Evolutionary conservation across 1,284 basidiomycete genomes (phyloP).

Genomic region (Trichosporon sp.): DNA sequence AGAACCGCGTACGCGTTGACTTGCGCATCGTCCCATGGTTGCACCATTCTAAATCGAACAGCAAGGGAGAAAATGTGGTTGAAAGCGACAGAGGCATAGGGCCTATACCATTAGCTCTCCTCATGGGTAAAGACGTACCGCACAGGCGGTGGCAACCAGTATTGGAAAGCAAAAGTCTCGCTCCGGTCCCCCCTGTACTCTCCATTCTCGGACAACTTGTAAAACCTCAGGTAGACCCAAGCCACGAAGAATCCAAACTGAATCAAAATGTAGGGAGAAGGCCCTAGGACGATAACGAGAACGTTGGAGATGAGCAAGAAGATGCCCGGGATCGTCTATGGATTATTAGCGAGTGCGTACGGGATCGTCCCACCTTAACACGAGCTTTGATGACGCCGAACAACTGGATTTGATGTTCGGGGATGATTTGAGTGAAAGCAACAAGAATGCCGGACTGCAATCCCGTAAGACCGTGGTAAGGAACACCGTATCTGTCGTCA

Average conservation of each 20-base stretch:
- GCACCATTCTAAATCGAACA: constrained; percentile 68
- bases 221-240: constrained; percentile 94
- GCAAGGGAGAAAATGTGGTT: constrained; percentile 69
- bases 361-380: constrained; percentile 70
- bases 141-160: constrained; percentile 93
- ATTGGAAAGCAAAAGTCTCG: constrained; percentile 93
- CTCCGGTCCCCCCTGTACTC: constrained; percentile 76
- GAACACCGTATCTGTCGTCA: constrained; percentile 68
- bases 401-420: constrained; percentile 94
- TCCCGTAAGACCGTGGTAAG: constrained; percentile 89
- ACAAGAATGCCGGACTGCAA: constrained; percentile 89
- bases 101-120: constrained; percentile 53
- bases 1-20: constrained; percentile 68
- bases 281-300: constrained; percentile 81
- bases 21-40: constrained; percentile 70
- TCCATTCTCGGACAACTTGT: constrained; percentile 74
- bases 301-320: constrained; percentile 90
- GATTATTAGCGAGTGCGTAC: constrained; percentile 7
- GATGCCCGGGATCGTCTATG: constrained; percentile 83
- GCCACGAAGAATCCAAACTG: constrained; percentile 97
- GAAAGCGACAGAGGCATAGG: constrained; percentile 65
- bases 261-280: constrained; percentile 92
- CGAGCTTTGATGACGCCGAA: constrained; percentile 81
- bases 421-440: constrained; percentile 95
- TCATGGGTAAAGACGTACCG: constrained; percentile 65